Evolutionary conservation across 2,329 filamentous ascomycete genomes (phyloP).

Genomic region (Stagonosporopsis vannaccii): DNA sequence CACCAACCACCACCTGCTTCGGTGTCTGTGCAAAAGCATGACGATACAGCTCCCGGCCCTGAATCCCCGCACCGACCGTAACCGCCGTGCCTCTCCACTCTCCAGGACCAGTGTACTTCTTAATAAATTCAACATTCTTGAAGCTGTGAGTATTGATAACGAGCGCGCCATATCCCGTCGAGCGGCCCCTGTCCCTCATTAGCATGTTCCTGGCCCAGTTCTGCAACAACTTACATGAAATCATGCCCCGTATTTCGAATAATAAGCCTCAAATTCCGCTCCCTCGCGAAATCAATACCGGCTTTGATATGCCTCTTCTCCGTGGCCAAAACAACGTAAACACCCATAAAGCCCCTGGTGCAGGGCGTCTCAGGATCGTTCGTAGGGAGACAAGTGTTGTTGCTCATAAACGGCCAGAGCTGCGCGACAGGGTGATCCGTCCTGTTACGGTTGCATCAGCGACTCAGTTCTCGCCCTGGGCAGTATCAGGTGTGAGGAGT

Average conservation of each 20-base stretch:
- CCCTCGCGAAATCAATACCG: constrained; percentile 45
- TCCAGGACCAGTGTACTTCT: constrained; percentile 42
- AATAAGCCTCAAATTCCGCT: constrained; percentile 42
- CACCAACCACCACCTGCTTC: constrained; percentile 46
- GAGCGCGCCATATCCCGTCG: constrained; percentile 43
- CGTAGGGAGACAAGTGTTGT: constrained; percentile 44
- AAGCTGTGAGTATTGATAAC: constrained; percentile 50
- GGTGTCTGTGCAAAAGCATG: constrained; percentile 40
- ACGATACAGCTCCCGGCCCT: constrained; percentile 43
- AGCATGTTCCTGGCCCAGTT: background rate
- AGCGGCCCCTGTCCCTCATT: constrained; percentile 35
- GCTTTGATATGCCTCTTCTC: constrained; percentile 43
- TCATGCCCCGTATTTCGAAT: constrained; percentile 49
- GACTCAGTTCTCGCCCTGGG: constrained; percentile 10
- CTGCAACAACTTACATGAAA: constrained; percentile 33
- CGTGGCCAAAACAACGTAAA: constrained; percentile 45
- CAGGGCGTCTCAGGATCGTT: constrained; percentile 35
- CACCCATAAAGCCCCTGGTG: constrained; percentile 43
- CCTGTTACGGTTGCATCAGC: constrained; percentile 16
- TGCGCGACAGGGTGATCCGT: constrained; percentile 43
- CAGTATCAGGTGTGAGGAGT: too few relatives aligned
- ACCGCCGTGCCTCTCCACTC: constrained; percentile 44
- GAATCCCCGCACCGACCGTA: constrained; percentile 45
- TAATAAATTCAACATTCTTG: constrained; percentile 39
- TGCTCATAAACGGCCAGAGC: constrained; percentile 45